Base-by-base conservation (phyloP, 352 stramenopile genomes). In the Phytophthora constricta region DNA sequence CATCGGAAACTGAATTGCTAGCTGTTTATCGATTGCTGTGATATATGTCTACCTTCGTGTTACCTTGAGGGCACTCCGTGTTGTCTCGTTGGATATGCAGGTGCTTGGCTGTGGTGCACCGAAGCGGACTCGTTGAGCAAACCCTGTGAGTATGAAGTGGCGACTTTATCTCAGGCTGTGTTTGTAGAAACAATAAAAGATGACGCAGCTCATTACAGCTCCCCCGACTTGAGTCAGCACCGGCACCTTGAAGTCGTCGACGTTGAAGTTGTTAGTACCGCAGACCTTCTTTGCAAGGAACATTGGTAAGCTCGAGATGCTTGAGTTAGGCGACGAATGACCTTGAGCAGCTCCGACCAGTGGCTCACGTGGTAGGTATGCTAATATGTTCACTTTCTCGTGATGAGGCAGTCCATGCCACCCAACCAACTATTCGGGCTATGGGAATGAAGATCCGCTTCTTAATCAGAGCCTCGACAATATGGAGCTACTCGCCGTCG, bases 321-420 rank as follows among this genome's bases (percentile, higher is more conserved):
- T 46, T 26, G 27, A 19, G 4, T n/a, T 4, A 39, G 28, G 0
- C 9, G 17, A 27, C 42, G 54, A 3, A 54, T n/a, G 33, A 53
- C 42, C 10, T 54, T 47, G 41, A 48, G 42, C 28, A 62, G 20
- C 5, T 16, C 27, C 13, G 22, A 26, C 42, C 54, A 62, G 23
- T 62, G 54, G 9, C 54, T 48, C 4, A 53, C 42, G 22, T 53
- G 26, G 5, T 62, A 53, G 19, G 46, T 62, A 13, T 16, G 50
- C 20, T 34, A 28, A 0, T 20, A 33, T 43, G 49, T 39, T 23
- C 39, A 61, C n/a, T 14, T 49, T 51, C n/a, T 60, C 53, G 8
- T 61, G 53, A n/a, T 61, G 39, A 31, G 41, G 22, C 16, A 64
- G 33, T 11, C 33, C 43, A 13, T 63, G 57, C 45, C 57, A 64